phyloP scores from a whole-genome alignment of 176 grass and related monocot genomes.

The Paspalum vaginatum region DNA sequence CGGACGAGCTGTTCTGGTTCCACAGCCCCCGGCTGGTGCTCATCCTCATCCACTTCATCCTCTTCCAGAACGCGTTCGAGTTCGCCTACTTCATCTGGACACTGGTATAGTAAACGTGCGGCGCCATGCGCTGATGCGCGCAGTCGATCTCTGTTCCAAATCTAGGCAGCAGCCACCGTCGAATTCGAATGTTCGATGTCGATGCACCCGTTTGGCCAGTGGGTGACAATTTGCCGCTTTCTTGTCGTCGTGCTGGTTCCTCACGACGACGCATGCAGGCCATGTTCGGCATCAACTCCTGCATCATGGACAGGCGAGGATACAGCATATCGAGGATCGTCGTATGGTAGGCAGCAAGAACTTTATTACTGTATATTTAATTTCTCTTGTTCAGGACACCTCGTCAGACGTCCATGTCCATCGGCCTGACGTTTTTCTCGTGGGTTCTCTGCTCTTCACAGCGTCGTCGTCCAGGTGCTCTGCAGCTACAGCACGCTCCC shows the following conservation, averaged over 20 bases:
- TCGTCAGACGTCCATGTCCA: not conserved
- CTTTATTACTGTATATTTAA: not conserved
- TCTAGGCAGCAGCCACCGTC: not conserved
- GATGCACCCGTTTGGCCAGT: not conserved
- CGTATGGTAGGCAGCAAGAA: slow-evolving; percentile 39
- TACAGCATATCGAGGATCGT: slow-evolving; percentile 43
- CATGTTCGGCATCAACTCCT: slow-evolving; percentile 56
- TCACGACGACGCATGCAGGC: slow-evolving; percentile 7
- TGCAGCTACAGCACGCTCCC: slow-evolving; percentile 91
- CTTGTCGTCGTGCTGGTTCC: not conserved
- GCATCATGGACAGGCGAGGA: slow-evolving; percentile 56
- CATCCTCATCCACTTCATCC: slow-evolving; percentile 80
- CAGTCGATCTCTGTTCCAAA: not conserved
- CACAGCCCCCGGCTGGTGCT: slow-evolving; percentile 57
- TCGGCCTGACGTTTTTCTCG: slow-evolving; percentile 6
- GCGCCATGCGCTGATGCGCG: not conserved
- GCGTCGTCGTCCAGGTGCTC: slow-evolving; percentile 62
- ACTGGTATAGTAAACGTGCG: slow-evolving; percentile 49
- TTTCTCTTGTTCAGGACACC: not conserved
- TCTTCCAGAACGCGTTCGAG: slow-evolving; percentile 86
- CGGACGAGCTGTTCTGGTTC: slow-evolving; percentile 81
- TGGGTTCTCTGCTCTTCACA: slow-evolving; percentile 38
- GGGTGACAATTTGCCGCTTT: not conserved
- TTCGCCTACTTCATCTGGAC: slow-evolving; percentile 86
- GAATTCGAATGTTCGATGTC: no score